Base-by-base conservation (phyloP, 2,329 filamentous ascomycete genomes). In the Emericellopsis atlantica region DNA sequence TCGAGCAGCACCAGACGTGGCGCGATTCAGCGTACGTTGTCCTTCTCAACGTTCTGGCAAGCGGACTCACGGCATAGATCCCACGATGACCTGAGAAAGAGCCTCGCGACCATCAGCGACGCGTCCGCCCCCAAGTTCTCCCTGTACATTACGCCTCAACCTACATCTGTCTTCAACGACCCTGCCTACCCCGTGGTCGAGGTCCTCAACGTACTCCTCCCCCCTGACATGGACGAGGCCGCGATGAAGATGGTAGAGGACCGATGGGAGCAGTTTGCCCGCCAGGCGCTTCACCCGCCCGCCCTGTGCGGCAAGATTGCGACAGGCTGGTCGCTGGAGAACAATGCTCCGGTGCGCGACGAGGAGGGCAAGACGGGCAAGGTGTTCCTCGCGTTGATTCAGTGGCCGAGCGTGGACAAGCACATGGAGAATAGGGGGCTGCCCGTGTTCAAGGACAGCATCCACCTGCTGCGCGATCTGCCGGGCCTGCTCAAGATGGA, bases 401-500 rank as follows among this genome's bases (percentile, higher is more conserved):
- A 59, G 1, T 66, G 62, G 62, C 48, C 56, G 0, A 62, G 57
- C 29, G 46, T 62, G 1, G 57, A 64, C 32, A 56, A 56, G 23
- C 63, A 66, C 37, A 43, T 50, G 43, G 49, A 50, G 39, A 65
- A 58, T 43, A 49, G 58, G 2, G 55, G 61, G 26, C 59, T 53
- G 6, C 43, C 56, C 8, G 44, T 46, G 0, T 65, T 64, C 32
- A 59, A 60, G 45, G 50, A 59, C 7, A 52, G 52, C n/a, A 50
- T 61, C 21, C 42, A 45, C 0, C 4, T 56, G 15, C 7, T 58
- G 15, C 44, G 50, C 32, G 47, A 44, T 5, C 47, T 51, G n/a
- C 50, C 51, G 0, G 43, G 49, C 0, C 14, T 54, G 29, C 3
- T 49, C 0, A 54, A 53, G 42, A 29, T 54, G 26, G 38, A 31